These are phyloP conservation scores for Pythium aphanidermatum DNA, from an alignment of 352 stramenopile genomes.

Conservation along the genomic window DNA sequence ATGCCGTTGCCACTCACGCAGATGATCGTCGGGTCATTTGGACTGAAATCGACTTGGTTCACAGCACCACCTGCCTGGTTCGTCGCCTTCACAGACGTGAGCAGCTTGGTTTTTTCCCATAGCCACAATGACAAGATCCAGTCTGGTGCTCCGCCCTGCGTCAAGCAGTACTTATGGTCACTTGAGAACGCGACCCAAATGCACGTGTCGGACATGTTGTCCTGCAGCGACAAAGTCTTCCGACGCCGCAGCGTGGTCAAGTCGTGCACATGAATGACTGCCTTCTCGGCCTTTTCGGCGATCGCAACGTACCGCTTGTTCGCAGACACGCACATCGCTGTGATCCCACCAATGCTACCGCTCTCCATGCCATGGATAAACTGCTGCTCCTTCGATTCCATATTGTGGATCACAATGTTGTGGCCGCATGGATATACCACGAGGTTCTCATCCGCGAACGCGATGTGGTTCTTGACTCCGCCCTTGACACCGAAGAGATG, in stretches of 20 bases:
- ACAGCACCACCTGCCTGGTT: constrained; percentile 64
- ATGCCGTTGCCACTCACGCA: constrained; percentile 87
- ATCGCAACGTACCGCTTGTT: constrained; percentile 87
- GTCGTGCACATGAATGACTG: constrained; percentile 90
- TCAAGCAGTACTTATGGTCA: constrained; percentile 89
- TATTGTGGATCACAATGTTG: constrained; percentile 85
- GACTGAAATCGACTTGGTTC: constrained; percentile 88
- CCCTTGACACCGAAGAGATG: constrained; percentile 86
- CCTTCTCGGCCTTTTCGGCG: constrained; percentile 77
- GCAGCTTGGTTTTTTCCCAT: constrained; percentile 90
- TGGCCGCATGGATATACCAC: constrained; percentile 86
- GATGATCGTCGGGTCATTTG: constrained; percentile 74
- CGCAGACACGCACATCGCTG: constrained; percentile 69
- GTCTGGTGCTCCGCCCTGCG: constrained; percentile 84
- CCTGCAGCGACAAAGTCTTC: constrained; percentile 77
- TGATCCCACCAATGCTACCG: constrained; percentile 69
- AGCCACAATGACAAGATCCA: constrained; percentile 90
- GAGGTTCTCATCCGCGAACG: constrained; percentile 81
- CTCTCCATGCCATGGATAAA: constrained; percentile 86
- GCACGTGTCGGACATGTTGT: constrained; percentile 76
- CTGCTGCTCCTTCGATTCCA: constrained; percentile 88
- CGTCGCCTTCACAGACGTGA: constrained; percentile 67
- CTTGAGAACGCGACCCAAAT: constrained; percentile 84
- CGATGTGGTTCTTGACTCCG: constrained; percentile 73
- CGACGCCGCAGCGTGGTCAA: constrained; percentile 73